Evolutionary conservation across 2,329 filamentous ascomycete species (phyloP).

Genomic region (Zasmidium cellare): DNA sequence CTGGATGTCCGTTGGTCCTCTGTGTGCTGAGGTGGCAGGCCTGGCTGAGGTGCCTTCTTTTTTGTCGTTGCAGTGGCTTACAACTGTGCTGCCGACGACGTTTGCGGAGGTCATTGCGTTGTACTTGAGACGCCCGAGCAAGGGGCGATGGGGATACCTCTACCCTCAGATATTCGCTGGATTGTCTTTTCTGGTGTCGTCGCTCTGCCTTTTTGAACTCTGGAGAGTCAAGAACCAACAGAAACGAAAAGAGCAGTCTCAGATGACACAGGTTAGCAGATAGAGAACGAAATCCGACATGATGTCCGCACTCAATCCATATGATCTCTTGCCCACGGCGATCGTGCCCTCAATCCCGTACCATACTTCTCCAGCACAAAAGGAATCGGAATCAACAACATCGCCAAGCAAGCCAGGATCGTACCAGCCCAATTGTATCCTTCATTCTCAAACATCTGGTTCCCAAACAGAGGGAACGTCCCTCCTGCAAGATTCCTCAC

Average conservation of each 20-base stretch:
- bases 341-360: constrained; percentile 35
- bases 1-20: constrained; percentile 48
- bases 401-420: constrained; percentile 40
- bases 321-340: constrained; percentile 42
- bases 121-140: constrained; percentile 36
- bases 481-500: constrained; percentile 41
- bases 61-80: constrained; percentile 41
- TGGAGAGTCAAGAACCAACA: constrained; percentile 22
- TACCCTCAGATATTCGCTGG: constrained; percentile 43
- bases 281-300: not conserved
- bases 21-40: constrained; percentile 44
- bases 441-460: constrained; percentile 38
- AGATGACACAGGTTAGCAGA: not conserved
- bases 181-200: constrained; percentile 37
- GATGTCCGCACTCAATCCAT: constrained; percentile 25
- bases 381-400: constrained; percentile 22
- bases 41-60: constrained; percentile 42
- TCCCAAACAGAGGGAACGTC: constrained; percentile 42
- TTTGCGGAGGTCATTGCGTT: constrained; percentile 45
- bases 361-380: constrained; percentile 36
- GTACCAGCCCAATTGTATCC: constrained; percentile 42
- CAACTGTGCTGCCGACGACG: constrained; percentile 38
- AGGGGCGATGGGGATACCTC: constrained; percentile 33
- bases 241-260: not conserved
- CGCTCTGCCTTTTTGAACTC: constrained; percentile 35